Conservation (phyloP, 306 rosid species). For the Pyrus betulifolia region DNA sequence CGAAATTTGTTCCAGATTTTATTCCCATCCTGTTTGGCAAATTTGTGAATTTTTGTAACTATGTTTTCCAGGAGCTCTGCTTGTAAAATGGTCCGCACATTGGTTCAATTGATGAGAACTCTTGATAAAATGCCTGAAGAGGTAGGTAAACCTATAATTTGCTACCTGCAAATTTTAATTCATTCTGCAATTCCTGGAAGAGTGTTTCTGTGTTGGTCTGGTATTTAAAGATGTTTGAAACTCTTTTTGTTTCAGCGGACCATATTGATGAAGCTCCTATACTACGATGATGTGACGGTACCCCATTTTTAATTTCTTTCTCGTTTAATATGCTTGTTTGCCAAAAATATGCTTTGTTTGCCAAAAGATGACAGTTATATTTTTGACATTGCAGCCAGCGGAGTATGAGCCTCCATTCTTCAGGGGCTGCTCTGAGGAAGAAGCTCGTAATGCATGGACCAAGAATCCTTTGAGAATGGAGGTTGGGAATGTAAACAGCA, state of each 20-base stretch:
- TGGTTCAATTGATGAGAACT: conserved; percentile 96
- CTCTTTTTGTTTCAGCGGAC: conserved; percentile 64
- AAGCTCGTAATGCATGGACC: conserved; percentile 65
- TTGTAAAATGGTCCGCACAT: conserved; percentile 92
- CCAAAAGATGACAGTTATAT: conserved; percentile 5
- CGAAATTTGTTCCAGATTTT: conserved; percentile 5
- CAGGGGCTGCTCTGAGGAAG: conserved; percentile 71
- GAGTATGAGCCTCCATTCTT: conserved; percentile 98
- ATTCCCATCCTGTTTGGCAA: background rate
- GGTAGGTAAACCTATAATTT: conserved; percentile 51
- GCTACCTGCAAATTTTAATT: background rate
- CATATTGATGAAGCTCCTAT: conserved; percentile 84
- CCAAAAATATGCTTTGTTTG: background rate
- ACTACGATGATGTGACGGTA: conserved; percentile 87
- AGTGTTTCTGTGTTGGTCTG: background rate
- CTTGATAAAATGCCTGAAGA: conserved; percentile 96
- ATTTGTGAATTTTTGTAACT: background rate
- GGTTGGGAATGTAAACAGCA: conserved; percentile 95
- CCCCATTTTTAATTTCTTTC: conserved; percentile 12
- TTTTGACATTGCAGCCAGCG: conserved; percentile 57
- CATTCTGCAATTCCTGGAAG: background rate
- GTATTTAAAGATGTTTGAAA: background rate
- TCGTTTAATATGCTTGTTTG: too few relatives aligned
- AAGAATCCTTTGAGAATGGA: conserved; percentile 89
- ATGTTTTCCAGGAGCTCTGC: conserved; percentile 80